Percentiles rank a stretch among this genome's conserved stretches.
Conservation (phyloP, 768 basidiomycete genomes). For the Rhizopogon sp. region DNA sequence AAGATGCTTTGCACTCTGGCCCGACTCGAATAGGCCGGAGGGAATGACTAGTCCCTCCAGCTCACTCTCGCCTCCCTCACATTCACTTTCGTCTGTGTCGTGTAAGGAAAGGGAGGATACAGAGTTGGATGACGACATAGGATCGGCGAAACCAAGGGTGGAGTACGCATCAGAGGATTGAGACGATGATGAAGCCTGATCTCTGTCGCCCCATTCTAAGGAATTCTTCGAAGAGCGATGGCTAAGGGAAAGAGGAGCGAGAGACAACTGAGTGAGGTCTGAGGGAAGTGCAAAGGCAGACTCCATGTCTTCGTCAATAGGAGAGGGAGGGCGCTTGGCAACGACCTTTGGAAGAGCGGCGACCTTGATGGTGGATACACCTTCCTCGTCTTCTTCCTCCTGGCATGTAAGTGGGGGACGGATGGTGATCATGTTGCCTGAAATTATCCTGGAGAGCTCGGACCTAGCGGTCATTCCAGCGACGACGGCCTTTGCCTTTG, state of each 20-base stretch:
- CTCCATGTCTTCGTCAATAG: conserved; percentile 73
- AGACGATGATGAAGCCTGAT: conserved; percentile 68
- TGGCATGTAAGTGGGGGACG: conserved; percentile 55
- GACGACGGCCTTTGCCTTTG: conserved; percentile 37
- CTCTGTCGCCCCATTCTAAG: conserved; percentile 82
- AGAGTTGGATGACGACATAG: conserved; percentile 68
- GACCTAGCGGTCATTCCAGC: conserved; percentile 35
- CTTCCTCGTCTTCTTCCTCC: conserved; percentile 56
- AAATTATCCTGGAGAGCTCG: conserved; percentile 29
- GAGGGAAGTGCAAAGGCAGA: conserved; percentile 77
- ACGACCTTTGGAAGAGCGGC: conserved; percentile 42
- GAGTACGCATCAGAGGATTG: conserved; percentile 89
- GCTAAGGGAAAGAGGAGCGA: conserved; percentile 69
- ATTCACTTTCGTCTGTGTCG: conserved; percentile 67
- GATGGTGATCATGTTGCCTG: conserved; percentile 41
- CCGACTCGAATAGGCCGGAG: conserved; percentile 67
- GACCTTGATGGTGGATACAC: conserved; percentile 80
- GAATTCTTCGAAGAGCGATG: conserved; percentile 81
- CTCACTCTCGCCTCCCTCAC: conserved; percentile 64
- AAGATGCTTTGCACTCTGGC: conserved; percentile 48
- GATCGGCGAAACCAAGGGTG: conserved; percentile 68
- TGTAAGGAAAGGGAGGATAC: conserved; percentile 60
- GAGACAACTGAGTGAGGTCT: conserved; percentile 76
- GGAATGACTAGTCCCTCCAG: conserved; percentile 82
- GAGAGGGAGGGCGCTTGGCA: conserved; percentile 28